Percentiles rank a stretch among this genome's conserved stretches.
Evolutionary conservation across 2,329 filamentous ascomycete genomes (phyloP).

Genomic region (Calycina herbarum): DNA sequence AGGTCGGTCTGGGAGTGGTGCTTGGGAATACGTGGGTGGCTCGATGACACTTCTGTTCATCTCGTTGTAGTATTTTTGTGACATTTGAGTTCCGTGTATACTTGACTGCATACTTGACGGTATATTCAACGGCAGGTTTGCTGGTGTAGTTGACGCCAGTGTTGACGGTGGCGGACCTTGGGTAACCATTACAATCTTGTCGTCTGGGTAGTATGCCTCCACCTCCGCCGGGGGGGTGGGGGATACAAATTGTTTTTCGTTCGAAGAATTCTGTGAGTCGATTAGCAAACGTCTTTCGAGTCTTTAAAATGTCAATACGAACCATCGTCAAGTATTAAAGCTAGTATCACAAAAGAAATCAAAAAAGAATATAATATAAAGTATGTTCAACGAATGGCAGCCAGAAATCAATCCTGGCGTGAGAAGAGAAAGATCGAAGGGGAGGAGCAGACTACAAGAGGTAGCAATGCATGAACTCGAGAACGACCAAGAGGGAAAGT

Average conservation of each 20-base stretch:
- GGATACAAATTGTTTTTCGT: constrained; percentile 4
- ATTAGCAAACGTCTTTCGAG: background rate
- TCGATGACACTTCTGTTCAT: background rate
- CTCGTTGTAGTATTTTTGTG: constrained; percentile 1
- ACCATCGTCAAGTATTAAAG: constrained; percentile 6
- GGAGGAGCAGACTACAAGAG: background rate
- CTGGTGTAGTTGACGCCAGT: constrained; percentile 9
- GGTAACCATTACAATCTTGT: constrained; percentile 21
- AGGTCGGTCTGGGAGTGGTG: constrained; percentile 19
- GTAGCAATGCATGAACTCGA: background rate
- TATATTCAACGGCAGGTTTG: background rate
- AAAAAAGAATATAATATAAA: background rate
- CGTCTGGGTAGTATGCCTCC: constrained; percentile 21
- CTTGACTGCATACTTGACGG: background rate
- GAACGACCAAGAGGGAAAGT: background rate
- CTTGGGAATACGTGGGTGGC: constrained; percentile 14
- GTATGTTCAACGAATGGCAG: constrained; percentile 3
- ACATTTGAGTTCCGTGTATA: background rate
- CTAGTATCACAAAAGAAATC: background rate
- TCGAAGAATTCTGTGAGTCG: background rate
- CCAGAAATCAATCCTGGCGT: constrained; percentile 3
- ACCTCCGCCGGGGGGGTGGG: constrained; percentile 20
- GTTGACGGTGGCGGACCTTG: constrained; percentile 12
- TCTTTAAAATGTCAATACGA: background rate
- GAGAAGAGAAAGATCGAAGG: background rate